A percentile compares a stretch with the other conserved stretches of the same genome.
Evolutionary conservation across 768 basidiomycete species (phyloP).

Genomic region (Tephrocybe sp.): DNA sequence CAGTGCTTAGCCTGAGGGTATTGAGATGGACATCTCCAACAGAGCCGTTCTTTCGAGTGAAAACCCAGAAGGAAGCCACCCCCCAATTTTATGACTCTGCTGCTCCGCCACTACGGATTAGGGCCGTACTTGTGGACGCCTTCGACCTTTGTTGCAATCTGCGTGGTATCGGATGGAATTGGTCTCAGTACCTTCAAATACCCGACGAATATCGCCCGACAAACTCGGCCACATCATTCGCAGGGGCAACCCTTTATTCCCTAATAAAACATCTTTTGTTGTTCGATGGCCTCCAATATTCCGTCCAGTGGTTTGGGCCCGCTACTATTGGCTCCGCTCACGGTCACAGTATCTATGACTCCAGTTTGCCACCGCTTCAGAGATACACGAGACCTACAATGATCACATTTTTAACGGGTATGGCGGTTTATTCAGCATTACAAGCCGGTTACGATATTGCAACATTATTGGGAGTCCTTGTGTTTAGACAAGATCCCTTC

Average conservation of each 20-base stretch:
- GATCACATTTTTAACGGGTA: slow-evolving; percentile 42
- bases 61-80: slow-evolving; percentile 8
- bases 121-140: slow-evolving; percentile 34
- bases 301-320: slow-evolving; percentile 45
- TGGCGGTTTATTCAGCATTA: slow-evolving; percentile 43
- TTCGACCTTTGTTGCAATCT: slow-evolving; percentile 48
- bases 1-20: slow-evolving; percentile 33
- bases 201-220: slow-evolving; percentile 41
- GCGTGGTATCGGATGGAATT: slow-evolving; percentile 62
- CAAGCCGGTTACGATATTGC: slow-evolving; percentile 38
- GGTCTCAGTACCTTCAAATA: slow-evolving; percentile 44
- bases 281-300: slow-evolving; percentile 44
- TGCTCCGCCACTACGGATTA: slow-evolving; percentile 8
- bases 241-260: slow-evolving; percentile 30
- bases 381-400: slow-evolving; percentile 43
- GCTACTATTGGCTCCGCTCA: slow-evolving; percentile 35
- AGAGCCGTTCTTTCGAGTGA: slow-evolving; percentile 31
- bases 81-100: slow-evolving; percentile 9
- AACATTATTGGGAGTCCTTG: slow-evolving; percentile 40
- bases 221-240: slow-evolving; percentile 34
- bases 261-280: slow-evolving; percentile 33
- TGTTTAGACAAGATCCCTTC: slow-evolving; percentile 46
- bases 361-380: slow-evolving; percentile 28
- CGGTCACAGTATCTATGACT: slow-evolving; percentile 44
- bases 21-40: slow-evolving; percentile 38